phyloP scores from a whole-genome alignment of 2,329 filamentous ascomycete genomes.

The Coleophoma crateriformis region DNA sequence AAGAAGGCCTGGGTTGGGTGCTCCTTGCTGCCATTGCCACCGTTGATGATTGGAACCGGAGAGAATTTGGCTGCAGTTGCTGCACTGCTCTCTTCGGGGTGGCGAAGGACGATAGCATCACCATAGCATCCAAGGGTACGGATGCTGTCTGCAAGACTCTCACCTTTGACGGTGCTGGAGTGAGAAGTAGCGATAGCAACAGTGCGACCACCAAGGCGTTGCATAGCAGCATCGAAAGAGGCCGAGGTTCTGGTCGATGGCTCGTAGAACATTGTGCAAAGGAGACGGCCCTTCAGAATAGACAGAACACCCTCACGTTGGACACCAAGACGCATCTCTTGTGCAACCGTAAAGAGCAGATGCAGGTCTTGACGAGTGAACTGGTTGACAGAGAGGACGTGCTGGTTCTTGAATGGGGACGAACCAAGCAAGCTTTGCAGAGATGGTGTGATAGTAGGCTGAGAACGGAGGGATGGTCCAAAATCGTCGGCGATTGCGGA shows the following conservation, averaged over 20 bases:
- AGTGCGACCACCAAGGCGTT: constrained; percentile 86
- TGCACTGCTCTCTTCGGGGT: constrained; percentile 77
- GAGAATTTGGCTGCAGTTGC: constrained; percentile 82
- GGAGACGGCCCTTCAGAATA: constrained; percentile 76
- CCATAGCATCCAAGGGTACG: constrained; percentile 91
- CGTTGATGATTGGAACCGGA: constrained; percentile 91
- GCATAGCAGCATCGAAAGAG: constrained; percentile 98
- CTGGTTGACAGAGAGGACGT: constrained; percentile 88
- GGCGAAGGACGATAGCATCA: constrained; percentile 92
- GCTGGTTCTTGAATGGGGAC: constrained; percentile 83
- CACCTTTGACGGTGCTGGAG: constrained; percentile 91
- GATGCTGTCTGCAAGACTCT: constrained; percentile 88
- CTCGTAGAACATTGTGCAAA: constrained; percentile 96
- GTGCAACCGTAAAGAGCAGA: constrained; percentile 89
- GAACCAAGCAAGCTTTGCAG: constrained; percentile 69
- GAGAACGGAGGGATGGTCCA: constrained; percentile 38
- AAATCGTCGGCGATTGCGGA: constrained; percentile 38
- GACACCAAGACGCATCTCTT: constrained; percentile 95
- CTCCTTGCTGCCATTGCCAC: constrained; percentile 91
- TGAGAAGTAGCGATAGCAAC: constrained; percentile 75
- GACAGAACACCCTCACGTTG: constrained; percentile 87
- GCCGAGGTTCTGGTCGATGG: constrained; percentile 92
- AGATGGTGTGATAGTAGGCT: constrained; percentile 50
- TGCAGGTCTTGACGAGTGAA: constrained; percentile 86
- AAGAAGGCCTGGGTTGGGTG: constrained; percentile 97